Base-by-base conservation (phyloP, 1,139 yeast genomes). In the Geotrichum histeridarum region DNA sequence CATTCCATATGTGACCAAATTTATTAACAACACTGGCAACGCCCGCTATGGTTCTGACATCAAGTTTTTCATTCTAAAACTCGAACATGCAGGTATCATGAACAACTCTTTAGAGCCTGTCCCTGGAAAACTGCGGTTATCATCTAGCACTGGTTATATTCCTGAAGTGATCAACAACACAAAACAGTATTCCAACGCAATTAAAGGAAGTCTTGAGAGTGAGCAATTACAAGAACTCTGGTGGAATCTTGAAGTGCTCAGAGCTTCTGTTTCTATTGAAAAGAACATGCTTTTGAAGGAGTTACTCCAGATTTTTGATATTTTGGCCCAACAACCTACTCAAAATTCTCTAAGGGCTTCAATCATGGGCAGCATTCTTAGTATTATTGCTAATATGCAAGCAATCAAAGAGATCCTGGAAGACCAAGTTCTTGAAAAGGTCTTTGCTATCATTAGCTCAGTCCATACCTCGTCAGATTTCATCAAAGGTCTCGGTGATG, bases 1-100 rank as follows among this genome's bases (percentile, higher is more conserved):
- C 38, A 44, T 60, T 36, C 59, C 61, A 4, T 58, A 54, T 48
- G 53, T 64, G 9, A 60, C 61, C 14, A 55, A 57, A 15, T 59
- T 55, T 46, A 50, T 64, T 17, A 51, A 50, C 14, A 39, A 22
- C 17, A 14, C 48, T 3, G 50, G 47, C 4, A 52, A 53, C 33
- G 22, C 48, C n/a, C 22, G 37, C 17, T 53, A 50, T 22, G 33
- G 38, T 14, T 31, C 47, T 7, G 51, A 54, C 15, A 53, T 55
- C 18, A 43, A 50, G 7, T 55, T 42, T 31, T 46, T 53, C 46
- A 53, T 51, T 55, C 59, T 50, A 12, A 51, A 50, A 49, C 50
- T 53, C 42, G 59, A 53, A 43, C 54, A 48, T 17, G 52, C 31
- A 31, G 59, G 43, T 27, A 50, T 55, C 48, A 51, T 54, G 42